These are phyloP conservation scores for Tetrapyrgos nigripes DNA, from an alignment of 1,284 basidiomycete species.

Conservation along the genomic window DNA sequence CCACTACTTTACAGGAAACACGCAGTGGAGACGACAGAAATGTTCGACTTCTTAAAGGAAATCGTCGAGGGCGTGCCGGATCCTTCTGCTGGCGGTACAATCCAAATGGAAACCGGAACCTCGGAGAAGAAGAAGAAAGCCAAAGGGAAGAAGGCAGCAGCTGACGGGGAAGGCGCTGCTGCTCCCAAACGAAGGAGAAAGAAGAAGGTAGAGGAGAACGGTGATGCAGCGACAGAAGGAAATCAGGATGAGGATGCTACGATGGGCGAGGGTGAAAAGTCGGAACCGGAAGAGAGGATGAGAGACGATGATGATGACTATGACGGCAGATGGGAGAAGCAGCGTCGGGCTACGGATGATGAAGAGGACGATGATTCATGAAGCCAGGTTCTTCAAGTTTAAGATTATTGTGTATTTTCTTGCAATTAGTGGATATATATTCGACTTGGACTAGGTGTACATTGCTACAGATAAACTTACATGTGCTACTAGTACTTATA, in stretches of 20 bases:
- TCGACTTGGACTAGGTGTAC: neutral
- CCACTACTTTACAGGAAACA: slow-evolving; percentile 74
- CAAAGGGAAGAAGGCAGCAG: slow-evolving; percentile 57
- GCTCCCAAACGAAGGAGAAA: slow-evolving; percentile 19
- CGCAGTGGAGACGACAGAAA: slow-evolving; percentile 87
- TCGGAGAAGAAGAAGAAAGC: slow-evolving; percentile 57
- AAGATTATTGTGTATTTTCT: neutral
- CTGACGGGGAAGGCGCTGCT: slow-evolving; percentile 24
- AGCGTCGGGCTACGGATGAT: slow-evolving; percentile 1
- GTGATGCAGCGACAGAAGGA: slow-evolving; percentile 1
- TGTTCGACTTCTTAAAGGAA: slow-evolving; percentile 96
- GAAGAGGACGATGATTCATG: slow-evolving; percentile 14
- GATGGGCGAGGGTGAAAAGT: neutral
- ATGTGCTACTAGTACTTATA: slow-evolving; percentile 48
- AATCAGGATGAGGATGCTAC: slow-evolving; percentile 16
- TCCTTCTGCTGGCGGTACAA: slow-evolving; percentile 81
- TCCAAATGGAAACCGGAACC: slow-evolving; percentile 69
- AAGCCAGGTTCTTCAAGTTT: neutral
- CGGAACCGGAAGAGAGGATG: slow-evolving; percentile 2
- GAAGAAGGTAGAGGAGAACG: slow-evolving; percentile 10
- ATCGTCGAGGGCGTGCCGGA: slow-evolving; percentile 92
- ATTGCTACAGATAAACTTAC: neutral
- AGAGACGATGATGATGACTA: slow-evolving; percentile 15
- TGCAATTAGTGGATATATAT: neutral
- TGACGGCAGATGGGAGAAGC: neutral